Conservation (phyloP, 2,329 filamentous ascomycete species). For the Talaromyces islandicus region DNA sequence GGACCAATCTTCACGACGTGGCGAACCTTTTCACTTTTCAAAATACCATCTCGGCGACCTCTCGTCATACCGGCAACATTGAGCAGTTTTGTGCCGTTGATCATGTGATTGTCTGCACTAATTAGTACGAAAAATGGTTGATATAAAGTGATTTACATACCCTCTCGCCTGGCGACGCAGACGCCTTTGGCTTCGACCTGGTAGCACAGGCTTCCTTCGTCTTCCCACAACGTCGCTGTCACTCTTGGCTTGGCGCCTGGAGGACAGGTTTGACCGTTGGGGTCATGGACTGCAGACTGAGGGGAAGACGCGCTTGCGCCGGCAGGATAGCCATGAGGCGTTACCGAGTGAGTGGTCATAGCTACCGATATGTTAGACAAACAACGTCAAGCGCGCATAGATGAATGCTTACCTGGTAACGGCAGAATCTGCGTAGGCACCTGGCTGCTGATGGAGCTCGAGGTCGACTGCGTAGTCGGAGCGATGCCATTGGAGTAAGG, state of each 20-base stretch:
- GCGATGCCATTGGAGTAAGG: slow-evolving; percentile 72
- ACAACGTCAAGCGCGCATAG: not conserved
- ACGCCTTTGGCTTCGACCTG: slow-evolving; percentile 95
- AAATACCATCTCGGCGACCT: slow-evolving; percentile 86
- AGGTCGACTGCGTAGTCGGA: slow-evolving; percentile 64
- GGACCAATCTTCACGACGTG: slow-evolving; percentile 98
- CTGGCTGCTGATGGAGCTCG: slow-evolving; percentile 61
- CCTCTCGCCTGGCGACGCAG: slow-evolving; percentile 89
- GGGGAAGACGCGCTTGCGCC: slow-evolving; percentile 36
- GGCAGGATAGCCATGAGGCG: slow-evolving; percentile 34
- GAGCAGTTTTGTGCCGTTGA: slow-evolving; percentile 93
- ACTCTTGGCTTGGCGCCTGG: slow-evolving; percentile 94
- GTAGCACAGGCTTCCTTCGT: slow-evolving; percentile 95
- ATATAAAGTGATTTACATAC: slow-evolving; percentile 42
- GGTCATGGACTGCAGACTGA: slow-evolving; percentile 58
- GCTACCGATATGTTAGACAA: slow-evolving; percentile 19
- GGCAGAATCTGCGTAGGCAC: slow-evolving; percentile 68
- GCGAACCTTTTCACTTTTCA: slow-evolving; percentile 95
- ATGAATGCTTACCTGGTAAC: slow-evolving; percentile 44
- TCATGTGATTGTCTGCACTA: slow-evolving; percentile 86
- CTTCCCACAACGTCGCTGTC: slow-evolving; percentile 95
- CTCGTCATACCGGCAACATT: slow-evolving; percentile 98
- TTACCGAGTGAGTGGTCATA: slow-evolving; percentile 35
- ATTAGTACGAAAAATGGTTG: not conserved
- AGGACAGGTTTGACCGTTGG: slow-evolving; percentile 86